Conservation (phyloP, 169 alveolate genomes). For the Neospora caninum region DNA sequence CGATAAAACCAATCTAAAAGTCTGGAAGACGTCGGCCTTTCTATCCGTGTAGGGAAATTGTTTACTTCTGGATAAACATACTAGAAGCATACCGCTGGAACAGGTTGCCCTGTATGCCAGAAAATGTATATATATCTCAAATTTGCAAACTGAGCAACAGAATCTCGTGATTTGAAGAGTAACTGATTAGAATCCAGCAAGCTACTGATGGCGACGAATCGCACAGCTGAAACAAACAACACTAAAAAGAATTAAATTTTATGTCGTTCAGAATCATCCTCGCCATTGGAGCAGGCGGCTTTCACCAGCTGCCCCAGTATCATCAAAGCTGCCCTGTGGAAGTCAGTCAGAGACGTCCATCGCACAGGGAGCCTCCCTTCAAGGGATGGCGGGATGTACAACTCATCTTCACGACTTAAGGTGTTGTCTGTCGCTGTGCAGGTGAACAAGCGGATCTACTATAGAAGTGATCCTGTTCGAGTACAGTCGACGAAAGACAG, state of each 20-base stretch:
- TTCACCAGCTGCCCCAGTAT: constrained; percentile 49
- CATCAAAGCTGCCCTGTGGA: constrained; percentile 64
- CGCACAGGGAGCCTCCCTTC: constrained; percentile 63
- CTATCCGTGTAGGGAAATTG: no score
- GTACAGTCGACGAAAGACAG: constrained; percentile 65
- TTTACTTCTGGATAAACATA: no score
- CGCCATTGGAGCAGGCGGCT: constrained; percentile 53
- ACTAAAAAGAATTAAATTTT: not conserved
- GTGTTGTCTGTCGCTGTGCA: constrained; percentile 73
- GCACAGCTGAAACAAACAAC: not conserved
- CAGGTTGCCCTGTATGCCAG: no score
- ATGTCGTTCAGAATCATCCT: constrained; percentile 80
- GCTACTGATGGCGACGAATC: not conserved
- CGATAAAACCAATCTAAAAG: no score
- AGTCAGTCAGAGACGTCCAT: not conserved
- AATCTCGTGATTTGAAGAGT: no score
- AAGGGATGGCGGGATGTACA: constrained; percentile 64
- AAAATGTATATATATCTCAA: no score
- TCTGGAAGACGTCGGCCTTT: no score
- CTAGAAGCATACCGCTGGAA: no score
- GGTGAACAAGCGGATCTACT: constrained; percentile 72
- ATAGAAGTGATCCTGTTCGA: constrained; percentile 78
- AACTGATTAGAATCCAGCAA: no score
- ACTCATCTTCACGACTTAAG: constrained; percentile 71
- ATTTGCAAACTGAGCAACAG: no score